Evolutionary conservation across 441 rosid species (phyloP), one percentile per base, ranked within the genome.

Genomic region (Croton setiger): DNA sequence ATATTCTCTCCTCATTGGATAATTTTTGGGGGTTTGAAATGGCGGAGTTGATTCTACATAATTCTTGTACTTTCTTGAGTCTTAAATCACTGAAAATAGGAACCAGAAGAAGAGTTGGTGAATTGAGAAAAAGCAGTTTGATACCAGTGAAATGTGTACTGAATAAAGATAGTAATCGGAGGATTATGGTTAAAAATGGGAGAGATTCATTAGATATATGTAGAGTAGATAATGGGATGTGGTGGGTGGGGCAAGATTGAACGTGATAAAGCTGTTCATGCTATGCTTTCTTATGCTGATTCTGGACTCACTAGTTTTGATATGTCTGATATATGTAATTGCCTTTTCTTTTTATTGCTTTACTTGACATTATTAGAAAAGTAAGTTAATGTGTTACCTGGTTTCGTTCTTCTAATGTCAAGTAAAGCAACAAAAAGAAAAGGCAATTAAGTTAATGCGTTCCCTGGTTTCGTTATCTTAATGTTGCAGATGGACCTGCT

Each of bases 401-500:
- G 6, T 23, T 70, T 66, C 60, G 43, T 33, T 41, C 3, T 18
- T 72, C 43, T 17, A 21, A 43, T 66, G 44, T 70, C n/a, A n/a
- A n/a, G n/a, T n/a, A n/a, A n/a, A n/a, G n/a, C n/a, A n/a, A n/a
- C n/a, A n/a, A n/a, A n/a, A n/a, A n/a, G n/a, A n/a, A n/a, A n/a
- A n/a, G n/a, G n/a, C n/a, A n/a, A n/a, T n/a, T 5, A 47, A 14
- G 15, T 47, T 47, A 13, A 13, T 15, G 17, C 4, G 0, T 5
- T 47, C 52, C 14, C 18, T n/a, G 15, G 6, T 23, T 70, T 66
- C 60, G 43, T 33, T 41, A 4, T 18, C 72, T 47, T 17, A 21
- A 43, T 66, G 44, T 70, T 60, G 74, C 48, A 93, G 97, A 91
- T 78, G 97, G 97, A 37, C 97, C 96, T 78, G 93, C 97, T 27